Percentiles rank a stretch among this genome's conserved stretches.
phyloP scores from a whole-genome alignment of 495 filamentous ascomycete genomes.

The Melanomma pulvis-pyrius region DNA sequence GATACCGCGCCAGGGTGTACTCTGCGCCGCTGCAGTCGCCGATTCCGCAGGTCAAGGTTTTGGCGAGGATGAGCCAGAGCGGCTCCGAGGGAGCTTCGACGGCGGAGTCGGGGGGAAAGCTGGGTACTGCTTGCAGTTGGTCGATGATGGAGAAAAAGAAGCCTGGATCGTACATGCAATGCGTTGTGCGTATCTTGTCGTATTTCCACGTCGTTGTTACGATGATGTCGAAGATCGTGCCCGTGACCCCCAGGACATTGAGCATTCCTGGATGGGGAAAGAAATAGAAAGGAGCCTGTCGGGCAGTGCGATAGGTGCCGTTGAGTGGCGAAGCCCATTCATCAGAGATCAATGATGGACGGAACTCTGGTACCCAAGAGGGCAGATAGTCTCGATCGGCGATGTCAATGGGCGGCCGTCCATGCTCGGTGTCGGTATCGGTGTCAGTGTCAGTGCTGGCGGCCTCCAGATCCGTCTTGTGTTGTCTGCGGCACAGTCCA shows the following conservation, averaged over 20 bases:
- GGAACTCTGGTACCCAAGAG: neutral
- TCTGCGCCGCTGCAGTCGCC: neutral
- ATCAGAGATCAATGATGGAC: neutral
- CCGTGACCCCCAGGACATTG: neutral
- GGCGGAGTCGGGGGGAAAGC: neutral
- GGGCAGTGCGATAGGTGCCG: neutral
- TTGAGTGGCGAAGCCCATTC: neutral
- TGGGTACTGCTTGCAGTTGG: neutral
- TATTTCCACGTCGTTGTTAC: neutral
- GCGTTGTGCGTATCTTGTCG: neutral
- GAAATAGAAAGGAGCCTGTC: neutral
- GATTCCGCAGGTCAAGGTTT: neutral
- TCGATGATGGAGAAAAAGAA: neutral
- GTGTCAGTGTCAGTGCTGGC: neutral
- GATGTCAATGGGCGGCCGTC: neutral
- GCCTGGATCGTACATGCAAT: neutral
- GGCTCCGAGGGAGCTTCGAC: neutral
- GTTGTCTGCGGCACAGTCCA: neutral
- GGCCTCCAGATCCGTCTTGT: neutral
- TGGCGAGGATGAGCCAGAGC: neutral
- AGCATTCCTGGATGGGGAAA: neutral
- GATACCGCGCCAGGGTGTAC: neutral
- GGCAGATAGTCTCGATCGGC: neutral
- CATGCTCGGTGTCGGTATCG: no score
- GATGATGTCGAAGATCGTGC: neutral